phyloP scores from a whole-genome alignment of 345 rosid species.

The Toxicodendron radicans region DNA sequence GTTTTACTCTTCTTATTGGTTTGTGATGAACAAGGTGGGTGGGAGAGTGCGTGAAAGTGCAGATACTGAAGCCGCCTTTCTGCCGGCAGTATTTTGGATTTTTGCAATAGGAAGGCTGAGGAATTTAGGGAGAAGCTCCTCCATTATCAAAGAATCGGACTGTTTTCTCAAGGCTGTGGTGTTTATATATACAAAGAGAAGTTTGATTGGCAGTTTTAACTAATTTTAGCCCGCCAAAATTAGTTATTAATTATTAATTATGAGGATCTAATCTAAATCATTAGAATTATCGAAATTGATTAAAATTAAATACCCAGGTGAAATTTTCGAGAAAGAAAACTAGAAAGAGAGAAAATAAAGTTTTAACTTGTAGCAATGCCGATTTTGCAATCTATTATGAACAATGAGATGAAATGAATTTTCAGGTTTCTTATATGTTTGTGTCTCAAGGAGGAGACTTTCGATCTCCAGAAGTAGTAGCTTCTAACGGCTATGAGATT shows the following conservation, averaged over 20 bases:
- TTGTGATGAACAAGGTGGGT: slow-evolving; percentile 4
- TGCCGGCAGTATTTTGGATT: slow-evolving; percentile 40
- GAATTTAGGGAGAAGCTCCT: slow-evolving; percentile 13
- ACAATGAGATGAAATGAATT: neutral
- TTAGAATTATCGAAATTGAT: no score
- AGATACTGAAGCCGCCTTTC: slow-evolving; percentile 20
- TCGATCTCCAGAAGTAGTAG: neutral
- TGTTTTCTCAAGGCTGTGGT: slow-evolving; percentile 18
- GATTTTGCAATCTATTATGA: no score
- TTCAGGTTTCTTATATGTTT: slow-evolving; percentile 3
- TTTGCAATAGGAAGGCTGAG: slow-evolving; percentile 19
- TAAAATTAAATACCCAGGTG: no score
- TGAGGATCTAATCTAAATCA: no score
- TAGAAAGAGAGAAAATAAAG: no score
- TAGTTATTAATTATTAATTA: no score
- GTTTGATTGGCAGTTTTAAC: neutral
- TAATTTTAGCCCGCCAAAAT: neutral
- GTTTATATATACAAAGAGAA: neutral
- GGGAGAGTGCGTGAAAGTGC: neutral
- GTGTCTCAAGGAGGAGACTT: slow-evolving; percentile 7
- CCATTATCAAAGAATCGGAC: slow-evolving; percentile 28
- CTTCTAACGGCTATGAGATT: neutral
- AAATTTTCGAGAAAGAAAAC: no score
- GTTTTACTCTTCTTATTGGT: neutral
- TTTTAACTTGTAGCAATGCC: no score